phyloP scores from a whole-genome alignment of 441 rosid species.

The Melastoma candidum region DNA sequence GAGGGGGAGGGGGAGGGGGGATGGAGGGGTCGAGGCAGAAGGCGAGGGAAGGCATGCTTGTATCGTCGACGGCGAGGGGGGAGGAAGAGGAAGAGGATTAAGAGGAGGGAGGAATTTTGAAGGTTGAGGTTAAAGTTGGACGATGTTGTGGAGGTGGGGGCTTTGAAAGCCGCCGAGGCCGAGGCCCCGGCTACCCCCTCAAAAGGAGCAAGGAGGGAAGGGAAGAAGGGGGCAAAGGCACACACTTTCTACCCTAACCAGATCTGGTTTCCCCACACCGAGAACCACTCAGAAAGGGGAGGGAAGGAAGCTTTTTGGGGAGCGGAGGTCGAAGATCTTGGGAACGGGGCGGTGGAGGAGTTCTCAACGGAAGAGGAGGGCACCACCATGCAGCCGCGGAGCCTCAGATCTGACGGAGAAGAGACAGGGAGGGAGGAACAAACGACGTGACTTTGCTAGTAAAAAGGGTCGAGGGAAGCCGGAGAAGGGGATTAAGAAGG shows the following conservation, averaged over 20 bases:
- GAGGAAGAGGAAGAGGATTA: slow-evolving; percentile 11
- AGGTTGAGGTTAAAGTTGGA: slow-evolving; percentile 4
- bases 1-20: slow-evolving; percentile 20
- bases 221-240: slow-evolving; percentile 33
- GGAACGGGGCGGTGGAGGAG: too few species aligned
- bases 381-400: too few species aligned
- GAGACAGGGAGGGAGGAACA: too few species aligned
- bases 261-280: slow-evolving; percentile 40
- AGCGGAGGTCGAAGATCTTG: too few species aligned
- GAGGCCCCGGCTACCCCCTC: slow-evolving; percentile 99
- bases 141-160: slow-evolving; percentile 65
- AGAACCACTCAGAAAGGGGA: slow-evolving; percentile 28
- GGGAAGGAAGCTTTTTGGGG: too few species aligned
- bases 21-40: slow-evolving; percentile 43
- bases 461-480: too few species aligned
- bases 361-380: too few species aligned
- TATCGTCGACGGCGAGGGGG: slow-evolving; percentile 28
- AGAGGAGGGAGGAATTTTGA: slow-evolving; percentile 1
- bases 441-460: too few species aligned
- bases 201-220: slow-evolving; percentile 62
- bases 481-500: too few species aligned
- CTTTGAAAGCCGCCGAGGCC: slow-evolving; percentile 99
- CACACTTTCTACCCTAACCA: slow-evolving; percentile 35
- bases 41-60: slow-evolving; percentile 80
- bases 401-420: too few species aligned